Percentiles rank a stretch among this genome's conserved stretches.
Conservation (phyloP, 2,329 filamentous ascomycete species). For the Fusarium lyarnte region DNA sequence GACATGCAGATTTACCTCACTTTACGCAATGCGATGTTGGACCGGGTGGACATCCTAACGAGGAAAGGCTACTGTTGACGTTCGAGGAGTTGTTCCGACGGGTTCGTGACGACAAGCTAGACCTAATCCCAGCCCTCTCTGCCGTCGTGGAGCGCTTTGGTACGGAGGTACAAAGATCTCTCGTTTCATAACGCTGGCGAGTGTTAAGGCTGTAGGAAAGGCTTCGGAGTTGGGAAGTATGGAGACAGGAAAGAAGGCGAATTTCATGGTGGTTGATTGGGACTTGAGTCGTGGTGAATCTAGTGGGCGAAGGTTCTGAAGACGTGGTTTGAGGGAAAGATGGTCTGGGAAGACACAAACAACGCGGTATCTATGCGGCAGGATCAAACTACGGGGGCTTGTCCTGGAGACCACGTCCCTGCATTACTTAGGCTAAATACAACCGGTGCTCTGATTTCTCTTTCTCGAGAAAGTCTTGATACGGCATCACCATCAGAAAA, state of each 20-base stretch:
- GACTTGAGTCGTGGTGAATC: background rate
- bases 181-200: background rate
- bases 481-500: slow-evolving; percentile 14
- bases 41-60: background rate
- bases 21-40: background rate
- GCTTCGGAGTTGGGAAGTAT: background rate
- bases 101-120: background rate
- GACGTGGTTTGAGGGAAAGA: background rate
- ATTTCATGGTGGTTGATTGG: background rate
- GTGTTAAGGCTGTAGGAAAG: background rate
- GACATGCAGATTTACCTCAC: background rate
- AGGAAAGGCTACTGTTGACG: background rate
- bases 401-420: background rate
- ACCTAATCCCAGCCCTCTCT: background rate
- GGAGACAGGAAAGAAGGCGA: background rate
- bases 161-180: background rate
- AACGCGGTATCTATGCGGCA: background rate
- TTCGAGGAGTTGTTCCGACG: background rate
- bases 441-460: background rate
- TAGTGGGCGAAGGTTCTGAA: background rate
- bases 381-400: background rate
- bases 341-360: background rate
- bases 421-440: slow-evolving; percentile 12
- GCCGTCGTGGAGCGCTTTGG: background rate
- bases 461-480: slow-evolving; percentile 7